These are phyloP conservation scores for Sedum album DNA, from an alignment of 164 flowering plant genomes.

Conservation along the genomic window DNA sequence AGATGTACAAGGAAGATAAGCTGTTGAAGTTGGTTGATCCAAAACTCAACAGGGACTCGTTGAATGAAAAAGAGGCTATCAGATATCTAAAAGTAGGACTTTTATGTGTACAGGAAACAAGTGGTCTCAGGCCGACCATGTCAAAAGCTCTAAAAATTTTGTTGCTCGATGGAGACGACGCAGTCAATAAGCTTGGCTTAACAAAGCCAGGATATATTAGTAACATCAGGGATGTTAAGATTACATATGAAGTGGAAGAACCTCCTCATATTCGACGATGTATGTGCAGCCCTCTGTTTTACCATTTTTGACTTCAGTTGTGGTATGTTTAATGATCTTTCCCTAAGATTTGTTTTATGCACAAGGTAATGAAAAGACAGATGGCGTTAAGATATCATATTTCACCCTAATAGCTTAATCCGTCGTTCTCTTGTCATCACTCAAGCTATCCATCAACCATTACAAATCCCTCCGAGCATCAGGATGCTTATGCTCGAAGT, in stretches of 20 bases:
- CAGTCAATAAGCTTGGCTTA: not conserved
- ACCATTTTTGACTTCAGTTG: not conserved
- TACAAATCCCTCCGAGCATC: too few relatives aligned
- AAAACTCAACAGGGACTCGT: not conserved
- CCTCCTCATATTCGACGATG: not conserved
- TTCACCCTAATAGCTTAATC: too few relatives aligned
- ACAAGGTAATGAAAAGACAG: too few relatives aligned
- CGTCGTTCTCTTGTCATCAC: too few relatives aligned
- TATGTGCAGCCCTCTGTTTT: not conserved
- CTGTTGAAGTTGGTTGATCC: not conserved
- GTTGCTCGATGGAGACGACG: not conserved
- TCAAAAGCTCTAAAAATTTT: not conserved
- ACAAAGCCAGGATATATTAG: not conserved
- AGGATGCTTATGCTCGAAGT: too few relatives aligned
- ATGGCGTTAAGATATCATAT: too few relatives aligned
- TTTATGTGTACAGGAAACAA: constrained; percentile 1
- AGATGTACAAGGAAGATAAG: constrained; percentile 4
- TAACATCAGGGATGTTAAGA: not conserved
- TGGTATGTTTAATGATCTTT: not conserved
- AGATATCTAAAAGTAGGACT: constrained; percentile 5
- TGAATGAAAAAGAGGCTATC: not conserved
- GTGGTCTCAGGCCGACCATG: constrained; percentile 3
- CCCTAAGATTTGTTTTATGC: too few relatives aligned
- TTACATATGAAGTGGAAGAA: not conserved
- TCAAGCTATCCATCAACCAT: too few relatives aligned